Conservation (phyloP, 75 land plant species). For the Isoetes taiwanensis region DNA sequence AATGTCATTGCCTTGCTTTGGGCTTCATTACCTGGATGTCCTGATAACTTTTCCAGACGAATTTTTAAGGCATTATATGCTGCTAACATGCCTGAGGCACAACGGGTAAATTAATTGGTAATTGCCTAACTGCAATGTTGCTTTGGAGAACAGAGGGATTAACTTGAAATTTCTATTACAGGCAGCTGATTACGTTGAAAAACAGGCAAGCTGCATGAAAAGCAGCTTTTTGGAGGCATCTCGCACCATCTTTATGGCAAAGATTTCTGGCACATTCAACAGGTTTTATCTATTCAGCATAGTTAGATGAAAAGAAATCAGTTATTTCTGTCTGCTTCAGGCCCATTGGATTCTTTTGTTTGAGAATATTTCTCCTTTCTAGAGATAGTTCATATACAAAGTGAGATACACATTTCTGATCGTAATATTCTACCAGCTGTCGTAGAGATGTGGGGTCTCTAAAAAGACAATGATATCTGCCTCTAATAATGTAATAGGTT, state of each 20-base stretch:
- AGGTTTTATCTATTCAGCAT: conserved; percentile 55
- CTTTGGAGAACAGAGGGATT: no score
- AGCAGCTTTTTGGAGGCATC: conserved; percentile 69
- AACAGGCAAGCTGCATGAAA: conserved; percentile 38
- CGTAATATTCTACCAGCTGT: no score
- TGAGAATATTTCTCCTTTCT: not conserved
- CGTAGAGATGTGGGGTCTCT: no score
- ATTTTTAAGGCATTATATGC: conserved; percentile 73
- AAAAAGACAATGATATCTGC: no score
- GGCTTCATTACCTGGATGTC: conserved; percentile 51
- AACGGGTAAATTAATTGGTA: conserved; percentile 37
- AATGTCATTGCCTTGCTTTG: conserved; percentile 61
- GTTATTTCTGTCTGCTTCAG: no score
- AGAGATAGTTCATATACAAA: no score
- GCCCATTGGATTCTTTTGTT: no score
- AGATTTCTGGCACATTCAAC: conserved; percentile 87
- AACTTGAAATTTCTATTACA: no score
- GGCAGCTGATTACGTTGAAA: conserved; percentile 77
- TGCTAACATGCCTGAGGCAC: conserved; percentile 59
- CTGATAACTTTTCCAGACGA: conserved; percentile 48
- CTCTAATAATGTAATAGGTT: no score
- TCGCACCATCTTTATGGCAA: conserved; percentile 57
- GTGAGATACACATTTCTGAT: no score
- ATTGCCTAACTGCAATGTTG: no score
- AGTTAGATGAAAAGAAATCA: no score